A percentile compares a stretch with the other conserved stretches of the same genome.
phyloP scores from a whole-genome alignment of 108 stramenopile genomes.

The Stephanodiscus triporus region DNA sequence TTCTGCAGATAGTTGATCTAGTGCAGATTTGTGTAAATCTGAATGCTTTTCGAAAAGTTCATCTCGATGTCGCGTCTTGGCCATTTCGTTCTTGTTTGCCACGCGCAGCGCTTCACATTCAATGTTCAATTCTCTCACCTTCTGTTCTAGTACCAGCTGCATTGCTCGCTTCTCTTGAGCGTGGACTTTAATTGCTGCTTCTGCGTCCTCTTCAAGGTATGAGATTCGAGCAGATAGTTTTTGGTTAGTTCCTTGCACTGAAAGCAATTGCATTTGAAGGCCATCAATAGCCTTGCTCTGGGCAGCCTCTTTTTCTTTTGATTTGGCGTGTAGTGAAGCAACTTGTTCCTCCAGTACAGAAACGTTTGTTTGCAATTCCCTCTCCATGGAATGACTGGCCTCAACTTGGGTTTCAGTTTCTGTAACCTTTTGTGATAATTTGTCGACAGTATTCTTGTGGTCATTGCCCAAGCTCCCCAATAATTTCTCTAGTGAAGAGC shows the following conservation, averaged over 20 bases:
- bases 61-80: slow-evolving; percentile 10
- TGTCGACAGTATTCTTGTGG: slow-evolving; percentile 4
- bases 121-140: slow-evolving; percentile 8
- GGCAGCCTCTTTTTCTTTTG: slow-evolving; percentile 13
- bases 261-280: slow-evolving; percentile 14
- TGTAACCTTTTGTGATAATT: slow-evolving; percentile 14
- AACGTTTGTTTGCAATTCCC: slow-evolving; percentile 18
- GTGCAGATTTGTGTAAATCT: slow-evolving; percentile 12
- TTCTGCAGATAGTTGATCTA: slow-evolving; percentile 30
- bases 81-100: slow-evolving; percentile 7
- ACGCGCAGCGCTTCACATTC: slow-evolving; percentile 28
- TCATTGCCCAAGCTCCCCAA: slow-evolving; percentile 17
- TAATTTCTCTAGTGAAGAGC: slow-evolving; percentile 15
- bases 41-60: slow-evolving; percentile 9
- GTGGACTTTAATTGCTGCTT: slow-evolving; percentile 2
- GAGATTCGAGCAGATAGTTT: slow-evolving; percentile 9
- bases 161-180: slow-evolving; percentile 22
- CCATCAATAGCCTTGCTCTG: slow-evolving; percentile 17
- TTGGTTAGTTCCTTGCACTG: slow-evolving; percentile 13
- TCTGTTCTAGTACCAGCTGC: slow-evolving; percentile 18
- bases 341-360: slow-evolving; percentile 8
- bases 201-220: slow-evolving; percentile 13
- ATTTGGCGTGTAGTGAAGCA: slow-evolving; percentile 11
- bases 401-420: slow-evolving; percentile 27
- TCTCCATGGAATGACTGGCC: slow-evolving; percentile 2